Conservation (phyloP, 108 stramenopile species). For the Cyclotella choctawhatcheeana region DNA sequence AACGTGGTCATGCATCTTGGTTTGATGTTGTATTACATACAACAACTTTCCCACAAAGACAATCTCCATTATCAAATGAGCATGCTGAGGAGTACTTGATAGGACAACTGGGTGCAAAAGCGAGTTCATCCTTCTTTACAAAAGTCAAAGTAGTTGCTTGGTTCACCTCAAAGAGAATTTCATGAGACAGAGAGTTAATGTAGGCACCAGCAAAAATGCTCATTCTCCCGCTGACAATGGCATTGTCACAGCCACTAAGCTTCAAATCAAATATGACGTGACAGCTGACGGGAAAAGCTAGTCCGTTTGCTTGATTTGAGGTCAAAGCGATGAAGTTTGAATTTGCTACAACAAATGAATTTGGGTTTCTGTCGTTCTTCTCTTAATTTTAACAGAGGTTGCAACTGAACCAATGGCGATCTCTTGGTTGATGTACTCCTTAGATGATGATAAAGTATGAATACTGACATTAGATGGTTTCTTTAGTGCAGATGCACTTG, state of each 20-base stretch:
- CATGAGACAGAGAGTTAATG: not conserved
- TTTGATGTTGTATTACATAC: not conserved
- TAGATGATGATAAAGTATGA: no score
- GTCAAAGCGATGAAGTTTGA: not conserved
- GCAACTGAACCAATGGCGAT: no score
- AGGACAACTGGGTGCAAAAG: not conserved
- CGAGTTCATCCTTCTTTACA: not conserved
- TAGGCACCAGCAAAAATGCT: not conserved
- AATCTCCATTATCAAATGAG: not conserved
- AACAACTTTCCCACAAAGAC: not conserved
- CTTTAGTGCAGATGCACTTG: no score
- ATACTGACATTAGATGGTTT: no score
- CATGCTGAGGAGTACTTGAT: not conserved
- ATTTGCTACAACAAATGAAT: not conserved
- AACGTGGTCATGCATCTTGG: not conserved
- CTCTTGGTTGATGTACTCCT: no score
- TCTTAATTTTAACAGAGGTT: no score
- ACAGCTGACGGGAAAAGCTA: not conserved
- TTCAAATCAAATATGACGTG: not conserved
- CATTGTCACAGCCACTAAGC: not conserved
- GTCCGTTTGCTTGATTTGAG: not conserved
- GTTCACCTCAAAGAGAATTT: not conserved
- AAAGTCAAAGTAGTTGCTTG: not conserved
- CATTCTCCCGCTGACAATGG: not conserved
- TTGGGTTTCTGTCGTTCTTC: no score